Evolutionary conservation across 257 asterid genomes (phyloP).

Genomic region (Knoxia roxburghii): DNA sequence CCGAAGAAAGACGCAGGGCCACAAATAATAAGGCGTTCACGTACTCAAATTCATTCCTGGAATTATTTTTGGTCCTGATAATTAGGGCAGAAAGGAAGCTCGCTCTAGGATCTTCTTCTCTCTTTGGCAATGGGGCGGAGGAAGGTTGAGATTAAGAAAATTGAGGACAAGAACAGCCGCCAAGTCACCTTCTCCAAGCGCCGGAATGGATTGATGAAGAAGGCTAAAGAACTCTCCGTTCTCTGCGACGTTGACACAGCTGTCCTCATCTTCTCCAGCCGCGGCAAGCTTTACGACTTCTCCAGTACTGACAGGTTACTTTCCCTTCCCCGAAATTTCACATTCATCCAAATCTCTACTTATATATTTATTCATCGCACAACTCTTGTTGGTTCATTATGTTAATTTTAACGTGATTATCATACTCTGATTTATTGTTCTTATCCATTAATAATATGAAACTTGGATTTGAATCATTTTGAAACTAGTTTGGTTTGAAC

Average conservation of each 20-base stretch:
- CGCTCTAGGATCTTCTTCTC: not conserved
- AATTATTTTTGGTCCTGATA: too few relatives aligned
- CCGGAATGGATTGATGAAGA: slow-evolving; percentile 42
- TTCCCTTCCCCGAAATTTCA: not conserved
- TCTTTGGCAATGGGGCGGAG: slow-evolving; percentile 33
- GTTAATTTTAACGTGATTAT: too few relatives aligned
- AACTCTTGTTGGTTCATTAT: not conserved
- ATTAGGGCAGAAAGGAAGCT: slow-evolving; percentile 1
- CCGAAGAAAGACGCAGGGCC: too few relatives aligned
- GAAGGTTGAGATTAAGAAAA: slow-evolving; percentile 45
- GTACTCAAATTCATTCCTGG: too few relatives aligned
- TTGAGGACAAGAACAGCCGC: slow-evolving; percentile 37
- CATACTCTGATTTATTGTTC: too few relatives aligned
- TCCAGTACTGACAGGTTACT: slow-evolving; percentile 48
- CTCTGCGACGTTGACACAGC: slow-evolving; percentile 55
- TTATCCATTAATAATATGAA: too few relatives aligned
- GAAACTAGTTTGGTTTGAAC: slow-evolving; percentile 1
- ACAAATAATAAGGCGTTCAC: too few relatives aligned
- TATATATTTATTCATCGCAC: not conserved
- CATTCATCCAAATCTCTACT: not conserved
- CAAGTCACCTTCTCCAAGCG: slow-evolving; percentile 46
- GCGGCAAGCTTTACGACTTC: slow-evolving; percentile 46
- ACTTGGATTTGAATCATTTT: not conserved
- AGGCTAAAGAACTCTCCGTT: slow-evolving; percentile 41
- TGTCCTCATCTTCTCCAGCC: slow-evolving; percentile 40